Base-by-base conservation (phyloP, 306 rosid genomes). In the Quercus robur region DNA sequence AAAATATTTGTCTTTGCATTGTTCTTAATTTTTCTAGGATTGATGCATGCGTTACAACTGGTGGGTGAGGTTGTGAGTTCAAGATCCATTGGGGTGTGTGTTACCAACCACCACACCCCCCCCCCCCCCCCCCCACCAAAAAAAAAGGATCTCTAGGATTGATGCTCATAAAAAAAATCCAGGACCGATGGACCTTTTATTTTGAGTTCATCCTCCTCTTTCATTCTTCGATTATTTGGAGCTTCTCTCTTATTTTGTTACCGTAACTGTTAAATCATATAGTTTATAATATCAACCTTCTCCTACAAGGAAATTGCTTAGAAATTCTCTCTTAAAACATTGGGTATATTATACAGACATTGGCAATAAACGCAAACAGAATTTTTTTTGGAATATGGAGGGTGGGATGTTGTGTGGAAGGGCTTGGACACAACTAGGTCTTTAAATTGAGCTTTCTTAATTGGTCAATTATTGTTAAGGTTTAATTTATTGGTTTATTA, bases 161-260 rank as follows among this genome's bases (percentile, higher is more conserved):
- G 33, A 61, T 23, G 2, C 67, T 61, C 15, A 61, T 61, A 25
- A 21, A 25, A 26, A 61, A 61, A 30, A 30, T 30, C 20, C 18
- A 30, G 11, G 33, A 61, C 26, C 13, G 2, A 10, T 25, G 35
- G 67, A 61, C 67, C 17, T 61, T 61, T 61, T 23, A 61, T 61
- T 61, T 61, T 61, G 67, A 14, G 15, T 25, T 61, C 31, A 21
- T 21, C 28, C 12, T 59, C 5, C 25, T 23, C 28, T 59, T 59
- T 25, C 31, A 3, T 12, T 59, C 5, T 49, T 49, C 1, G 5
- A 49, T 49, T 49, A 49, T 28, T 18, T 38, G 76, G 68, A 77
- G 71, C 25, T 74, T 46, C 23, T 73, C 79, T 73, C 74, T 59
- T 30, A 63, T 61, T 77, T 59, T 30, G 70, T 67, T 77, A 44